Evolutionary conservation across 176 grass and related monocot genomes (phyloP), one percentile per base, ranked within the genome.

Genomic region (Eragrostis curvula): DNA sequence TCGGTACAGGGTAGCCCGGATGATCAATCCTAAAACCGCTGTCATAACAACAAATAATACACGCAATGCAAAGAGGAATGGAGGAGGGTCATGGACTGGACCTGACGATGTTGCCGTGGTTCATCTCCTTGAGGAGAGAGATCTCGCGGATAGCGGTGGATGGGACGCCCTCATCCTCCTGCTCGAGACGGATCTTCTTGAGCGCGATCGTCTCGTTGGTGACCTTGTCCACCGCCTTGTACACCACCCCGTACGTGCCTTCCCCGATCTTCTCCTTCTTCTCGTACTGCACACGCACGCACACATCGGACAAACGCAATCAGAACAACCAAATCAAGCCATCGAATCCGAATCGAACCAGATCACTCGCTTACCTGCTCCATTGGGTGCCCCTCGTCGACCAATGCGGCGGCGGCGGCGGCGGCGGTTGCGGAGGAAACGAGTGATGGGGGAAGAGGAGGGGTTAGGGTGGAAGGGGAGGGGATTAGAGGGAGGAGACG

Each of bases 181-280:
- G 94, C 87, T 97, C 94, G 56, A 97, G 81, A 23, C 94, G 89
- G 87, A 97, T 97, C 92, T 97, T 97, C 89, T 97, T 97, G 78
- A 97, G 89, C 20, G 94, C 94, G 85, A 97, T 94, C 73, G 87
- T 92, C 92, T 97, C 92, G 73, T 97, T 97, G 63, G 92, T 97
- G 62, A 14, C 42, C 87, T 75, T 89, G 79, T 94, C 89, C 78
- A 92, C 40, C 80, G 85, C 94, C 79, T 78, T 97, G 94, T 97
- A 97, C 87, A 97, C 94, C 89, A 97, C 94, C 21, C 94, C 94
- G 39, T 97, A 97, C 9, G 94, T 97, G 77, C 94, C 94, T 81
- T 97, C 94, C 71, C 94, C 94, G 62, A 97, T 97, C 92, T 97
- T 97, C 87, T 97, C 94, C 83, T 45, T 43, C 81, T 97, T 97